Evolutionary conservation across 1,284 basidiomycete genomes (phyloP).

Genomic region (Malassezia arunalokei): DNA sequence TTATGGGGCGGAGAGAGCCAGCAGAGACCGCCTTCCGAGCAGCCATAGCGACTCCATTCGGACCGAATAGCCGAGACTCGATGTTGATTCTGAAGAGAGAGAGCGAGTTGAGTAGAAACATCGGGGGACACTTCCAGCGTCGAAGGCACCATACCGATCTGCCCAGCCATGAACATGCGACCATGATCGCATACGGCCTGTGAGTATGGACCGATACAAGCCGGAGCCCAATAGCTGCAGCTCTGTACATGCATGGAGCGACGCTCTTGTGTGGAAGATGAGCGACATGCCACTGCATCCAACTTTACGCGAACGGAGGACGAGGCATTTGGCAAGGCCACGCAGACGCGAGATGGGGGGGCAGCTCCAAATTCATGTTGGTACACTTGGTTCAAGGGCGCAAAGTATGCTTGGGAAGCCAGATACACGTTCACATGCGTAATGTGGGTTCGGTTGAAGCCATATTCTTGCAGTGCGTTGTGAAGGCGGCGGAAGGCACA

Average conservation of each 20-base stretch:
- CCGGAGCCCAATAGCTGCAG: constrained; percentile 94
- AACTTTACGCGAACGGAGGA: not conserved
- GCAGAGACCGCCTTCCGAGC: constrained; percentile 41
- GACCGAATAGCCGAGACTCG: constrained; percentile 53
- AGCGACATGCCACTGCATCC: constrained; percentile 6
- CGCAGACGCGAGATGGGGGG: constrained; percentile 83
- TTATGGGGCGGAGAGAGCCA: constrained; percentile 27
- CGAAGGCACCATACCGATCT: constrained; percentile 77
- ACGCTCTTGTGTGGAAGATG: constrained; percentile 2
- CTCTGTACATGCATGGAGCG: constrained; percentile 81
- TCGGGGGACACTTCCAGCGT: constrained; percentile 56
- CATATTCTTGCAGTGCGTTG: not conserved
- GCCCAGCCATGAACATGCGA: constrained; percentile 75
- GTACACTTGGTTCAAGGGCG: constrained; percentile 53
- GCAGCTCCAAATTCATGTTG: constrained; percentile 70
- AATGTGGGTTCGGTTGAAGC: constrained; percentile 50
- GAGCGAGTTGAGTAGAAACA: constrained; percentile 57
- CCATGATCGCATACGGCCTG: constrained; percentile 69
- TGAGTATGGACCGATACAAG: constrained; percentile 96
- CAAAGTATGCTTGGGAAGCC: constrained; percentile 47
- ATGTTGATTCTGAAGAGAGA: constrained; percentile 68
- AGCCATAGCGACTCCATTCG: constrained; percentile 18
- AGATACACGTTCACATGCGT: constrained; percentile 73
- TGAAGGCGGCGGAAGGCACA: constrained; percentile 3
- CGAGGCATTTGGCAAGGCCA: constrained; percentile 53